Percentiles rank a stretch among this genome's conserved stretches.
Conservation (phyloP, 2,329 filamentous ascomycete genomes). For the Cephalotrichum gorgonifer region DNA sequence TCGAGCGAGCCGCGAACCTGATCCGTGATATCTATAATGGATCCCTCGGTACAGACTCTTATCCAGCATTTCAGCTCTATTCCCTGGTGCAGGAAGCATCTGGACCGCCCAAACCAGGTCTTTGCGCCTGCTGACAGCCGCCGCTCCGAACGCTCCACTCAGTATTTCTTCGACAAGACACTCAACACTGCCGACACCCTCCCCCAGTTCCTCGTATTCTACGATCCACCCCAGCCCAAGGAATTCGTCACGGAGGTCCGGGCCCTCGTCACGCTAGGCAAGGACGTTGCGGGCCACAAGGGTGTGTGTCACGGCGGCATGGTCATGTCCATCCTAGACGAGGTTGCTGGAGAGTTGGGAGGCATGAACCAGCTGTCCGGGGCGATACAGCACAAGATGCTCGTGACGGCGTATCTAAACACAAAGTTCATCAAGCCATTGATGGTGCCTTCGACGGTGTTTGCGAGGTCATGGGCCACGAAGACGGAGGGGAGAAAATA, state of each 20-base stretch:
- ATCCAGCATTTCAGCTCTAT: slow-evolving; percentile 19
- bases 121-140: slow-evolving; percentile 20
- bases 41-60: neutral
- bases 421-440: slow-evolving; percentile 23
- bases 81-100: slow-evolving; percentile 23
- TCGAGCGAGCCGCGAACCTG: too few relatives aligned
- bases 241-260: slow-evolving; percentile 18
- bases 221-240: slow-evolving; percentile 15
- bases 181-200: slow-evolving; percentile 18
- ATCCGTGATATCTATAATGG: neutral
- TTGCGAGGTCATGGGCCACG: slow-evolving; percentile 20
- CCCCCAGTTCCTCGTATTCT: slow-evolving; percentile 22
- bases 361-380: slow-evolving; percentile 24
- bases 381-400: slow-evolving; percentile 15
- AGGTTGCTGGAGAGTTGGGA: slow-evolving; percentile 23
- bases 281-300: slow-evolving; percentile 21
- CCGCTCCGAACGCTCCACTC: neutral
- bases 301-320: slow-evolving; percentile 25
- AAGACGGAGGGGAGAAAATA: slow-evolving; percentile 21
- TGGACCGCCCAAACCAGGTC: slow-evolving; percentile 16
- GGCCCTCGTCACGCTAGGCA: slow-evolving; percentile 20
- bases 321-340: slow-evolving; percentile 23
- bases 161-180: slow-evolving; percentile 21
- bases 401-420: slow-evolving; percentile 22
- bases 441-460: slow-evolving; percentile 16